phyloP scores from a whole-genome alignment of 768 basidiomycete genomes.

The Boletus sp. region DNA sequence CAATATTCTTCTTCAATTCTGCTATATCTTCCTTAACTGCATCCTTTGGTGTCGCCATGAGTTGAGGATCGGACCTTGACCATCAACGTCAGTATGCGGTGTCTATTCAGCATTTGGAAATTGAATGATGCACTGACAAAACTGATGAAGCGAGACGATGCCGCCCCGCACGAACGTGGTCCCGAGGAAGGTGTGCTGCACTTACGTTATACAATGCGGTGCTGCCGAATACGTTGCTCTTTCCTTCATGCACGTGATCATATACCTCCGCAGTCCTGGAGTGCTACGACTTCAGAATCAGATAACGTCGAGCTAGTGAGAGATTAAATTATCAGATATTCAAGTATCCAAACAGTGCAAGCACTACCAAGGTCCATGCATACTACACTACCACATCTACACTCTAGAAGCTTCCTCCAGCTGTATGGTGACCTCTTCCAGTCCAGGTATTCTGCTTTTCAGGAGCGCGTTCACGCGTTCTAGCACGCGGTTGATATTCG shows the following conservation, averaged over 20 bases:
- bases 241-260: too few relatives aligned
- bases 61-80: not conserved
- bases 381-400: constrained; percentile 2
- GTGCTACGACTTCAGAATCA: too few relatives aligned
- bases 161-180: not conserved
- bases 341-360: constrained; percentile 8
- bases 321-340: constrained; percentile 18
- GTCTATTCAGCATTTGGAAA: not conserved
- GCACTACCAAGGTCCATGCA: constrained; percentile 9
- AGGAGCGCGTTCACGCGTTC: constrained; percentile 73
- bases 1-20: constrained; percentile 53
- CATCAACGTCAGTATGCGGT: not conserved
- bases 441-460: constrained; percentile 68
- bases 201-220: too few relatives aligned
- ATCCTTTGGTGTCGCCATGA: constrained; percentile 18
- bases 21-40: constrained; percentile 41
- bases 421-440: constrained; percentile 91
- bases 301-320: not conserved
- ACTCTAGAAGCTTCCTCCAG: constrained; percentile 45
- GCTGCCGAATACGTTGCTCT: too few relatives aligned
- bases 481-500: constrained; percentile 58
- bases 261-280: too few relatives aligned
- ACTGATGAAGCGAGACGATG: not conserved
- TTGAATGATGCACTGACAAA: too few relatives aligned
- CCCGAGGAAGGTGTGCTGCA: not conserved